Percentiles rank a stretch among this genome's conserved stretches.
phyloP scores from a whole-genome alignment of 2,329 filamentous ascomycete genomes.

The Ophiostoma tasmaniense region DNA sequence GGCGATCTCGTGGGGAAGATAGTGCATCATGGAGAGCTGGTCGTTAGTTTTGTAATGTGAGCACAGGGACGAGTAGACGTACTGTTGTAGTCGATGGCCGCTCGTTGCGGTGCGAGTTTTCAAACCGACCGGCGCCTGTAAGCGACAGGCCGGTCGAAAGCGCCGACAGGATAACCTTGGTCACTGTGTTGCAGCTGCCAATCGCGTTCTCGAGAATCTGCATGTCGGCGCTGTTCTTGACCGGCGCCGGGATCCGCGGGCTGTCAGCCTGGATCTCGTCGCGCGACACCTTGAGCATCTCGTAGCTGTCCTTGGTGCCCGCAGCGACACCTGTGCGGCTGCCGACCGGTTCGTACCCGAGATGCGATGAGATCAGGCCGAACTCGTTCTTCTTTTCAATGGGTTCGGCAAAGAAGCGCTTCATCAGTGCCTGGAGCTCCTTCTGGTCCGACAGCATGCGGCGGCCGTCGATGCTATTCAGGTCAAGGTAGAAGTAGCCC shows the following conservation, averaged over 20 bases:
- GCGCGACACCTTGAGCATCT: slow-evolving; percentile 43
- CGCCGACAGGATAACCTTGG: slow-evolving; percentile 42
- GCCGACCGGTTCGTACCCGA: slow-evolving; percentile 44
- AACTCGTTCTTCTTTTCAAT: slow-evolving; percentile 49
- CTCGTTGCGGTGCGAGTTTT: slow-evolving; percentile 44
- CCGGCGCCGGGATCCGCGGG: slow-evolving; percentile 37
- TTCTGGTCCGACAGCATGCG: slow-evolving; percentile 44
- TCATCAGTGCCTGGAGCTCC: slow-evolving; percentile 45
- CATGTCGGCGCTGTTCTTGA: slow-evolving; percentile 42
- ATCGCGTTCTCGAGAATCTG: slow-evolving; percentile 42
- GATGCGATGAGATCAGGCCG: slow-evolving; percentile 44
- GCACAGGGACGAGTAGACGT: not conserved
- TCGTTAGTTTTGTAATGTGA: slow-evolving; percentile 28
- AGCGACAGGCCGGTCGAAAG: slow-evolving; percentile 41
- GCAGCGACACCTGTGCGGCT: slow-evolving; percentile 39
- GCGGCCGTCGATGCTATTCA: slow-evolving; percentile 44
- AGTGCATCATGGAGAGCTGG: slow-evolving; percentile 46
- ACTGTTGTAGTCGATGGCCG: slow-evolving; percentile 29
- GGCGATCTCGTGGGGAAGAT: slow-evolving; percentile 37
- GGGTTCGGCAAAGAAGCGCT: slow-evolving; percentile 45
- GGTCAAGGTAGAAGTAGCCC: slow-evolving; percentile 50
- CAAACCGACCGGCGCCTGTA: slow-evolving; percentile 38
- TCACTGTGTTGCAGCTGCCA: slow-evolving; percentile 41
- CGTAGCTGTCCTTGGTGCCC: slow-evolving; percentile 43
- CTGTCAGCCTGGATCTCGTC: slow-evolving; percentile 42